Evolutionary conservation across 176 grass and related monocot genomes (phyloP).

Genomic region (Triticum timopheevii): DNA sequence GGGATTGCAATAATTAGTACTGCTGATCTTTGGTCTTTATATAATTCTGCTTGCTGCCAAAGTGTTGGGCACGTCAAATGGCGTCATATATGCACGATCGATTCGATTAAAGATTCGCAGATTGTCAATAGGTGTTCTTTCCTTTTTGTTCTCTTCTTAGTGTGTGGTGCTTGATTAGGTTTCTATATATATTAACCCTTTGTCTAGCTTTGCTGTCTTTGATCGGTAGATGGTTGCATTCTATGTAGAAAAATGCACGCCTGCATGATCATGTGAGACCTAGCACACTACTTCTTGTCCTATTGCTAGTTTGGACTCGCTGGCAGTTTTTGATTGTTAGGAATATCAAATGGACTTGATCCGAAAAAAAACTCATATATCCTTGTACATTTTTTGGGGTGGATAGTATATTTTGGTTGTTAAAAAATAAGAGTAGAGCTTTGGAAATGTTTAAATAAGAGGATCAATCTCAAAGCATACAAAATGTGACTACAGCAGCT

Average conservation of each 20-base stretch:
- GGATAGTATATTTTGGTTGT: not conserved
- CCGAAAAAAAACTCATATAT: not conserved
- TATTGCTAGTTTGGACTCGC: constrained; percentile 27
- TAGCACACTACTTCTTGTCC: constrained; percentile 38
- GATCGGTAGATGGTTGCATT: constrained; percentile 39
- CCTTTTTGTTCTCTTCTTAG: constrained; percentile 41
- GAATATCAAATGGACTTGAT: not conserved
- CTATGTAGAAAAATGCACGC: constrained; percentile 36
- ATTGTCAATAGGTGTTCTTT: constrained; percentile 16
- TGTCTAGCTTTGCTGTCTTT: constrained; percentile 21
- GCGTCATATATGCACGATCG: constrained; percentile 24
- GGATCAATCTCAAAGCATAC: not conserved
- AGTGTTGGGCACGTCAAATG: constrained; percentile 40
- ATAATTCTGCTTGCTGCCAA: constrained; percentile 30
- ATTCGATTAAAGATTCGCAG: constrained; percentile 25
- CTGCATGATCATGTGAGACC: constrained; percentile 47
- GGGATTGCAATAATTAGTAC: not conserved
- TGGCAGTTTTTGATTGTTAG: constrained; percentile 9
- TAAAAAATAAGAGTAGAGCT: not conserved
- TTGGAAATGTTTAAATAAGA: not conserved
- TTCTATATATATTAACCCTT: constrained; percentile 35
- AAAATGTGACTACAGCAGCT: not conserved
- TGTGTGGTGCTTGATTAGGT: constrained; percentile 32
- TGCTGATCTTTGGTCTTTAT: constrained; percentile 41
- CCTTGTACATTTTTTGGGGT: not conserved